Evolutionary conservation across 305 asterid species (phyloP), one percentile per base, ranked within the genome.

Genomic region (Fraxinus sp.): DNA sequence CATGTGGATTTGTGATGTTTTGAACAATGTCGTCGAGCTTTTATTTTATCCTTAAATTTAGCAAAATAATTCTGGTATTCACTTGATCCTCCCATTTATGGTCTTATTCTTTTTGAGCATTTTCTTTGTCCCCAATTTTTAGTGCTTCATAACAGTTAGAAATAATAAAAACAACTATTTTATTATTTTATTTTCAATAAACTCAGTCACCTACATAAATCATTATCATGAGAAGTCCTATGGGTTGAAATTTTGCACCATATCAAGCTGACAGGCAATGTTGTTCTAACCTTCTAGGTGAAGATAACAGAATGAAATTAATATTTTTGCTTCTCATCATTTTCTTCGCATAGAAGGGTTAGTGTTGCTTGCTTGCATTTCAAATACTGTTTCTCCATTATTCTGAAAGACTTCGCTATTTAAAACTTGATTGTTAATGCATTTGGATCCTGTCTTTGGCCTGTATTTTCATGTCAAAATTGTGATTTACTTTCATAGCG

Each of bases 1-100:
- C 73, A 24, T 10, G 73, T 64, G 35, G 73, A 64, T 64, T 74
- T 84, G 6, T 71, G 70, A 62, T 82, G 37, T 55, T 3, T 75
- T 5, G 64, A 78, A 46, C 81, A 32, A 26, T 26, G 37, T 68
- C 52, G 44, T 59, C 28, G 74, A 62, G 70, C 33, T 44, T 62
- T 77, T 16, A 44, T 44, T 24, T 64, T 24, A 11, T 9, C 30
- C 28, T 59, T 59, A 7, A 20, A 59, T 59, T 20, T 59, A 59
- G 16, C 73, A 64, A 22, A 64, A 22, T 24, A 8, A 64, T 64
- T 55, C n/a, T 64, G 33, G 33, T 9, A 24, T 64, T 66, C n/a
- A 24, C 73, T 26, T 66, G 35, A 10, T 24, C 35, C 66, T 26
- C 7, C 73, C n/a, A 64, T 20, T 10, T 4, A 62, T 62, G 8